Conservation (phyloP, 2,329 filamentous ascomycete species). For the Beauveria sp. region DNA sequence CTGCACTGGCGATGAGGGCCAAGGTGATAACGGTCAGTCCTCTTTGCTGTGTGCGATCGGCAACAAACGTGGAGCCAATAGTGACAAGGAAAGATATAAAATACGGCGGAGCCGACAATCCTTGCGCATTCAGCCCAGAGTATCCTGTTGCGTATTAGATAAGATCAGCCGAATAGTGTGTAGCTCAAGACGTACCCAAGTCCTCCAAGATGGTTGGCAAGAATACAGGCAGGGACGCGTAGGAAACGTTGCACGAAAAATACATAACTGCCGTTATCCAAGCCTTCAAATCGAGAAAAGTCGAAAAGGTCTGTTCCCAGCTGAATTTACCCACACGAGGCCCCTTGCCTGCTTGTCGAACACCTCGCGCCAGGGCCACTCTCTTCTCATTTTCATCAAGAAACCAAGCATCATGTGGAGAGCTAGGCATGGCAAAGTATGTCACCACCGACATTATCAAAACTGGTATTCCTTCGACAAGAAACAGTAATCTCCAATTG, state of each 20-base stretch:
- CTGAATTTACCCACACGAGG: constrained; percentile 13
- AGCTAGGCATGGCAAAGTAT: constrained; percentile 25
- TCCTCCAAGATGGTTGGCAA: constrained; percentile 32
- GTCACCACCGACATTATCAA: constrained; percentile 21
- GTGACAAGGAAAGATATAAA: constrained; percentile 29
- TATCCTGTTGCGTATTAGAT: constrained; percentile 18
- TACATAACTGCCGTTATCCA: constrained; percentile 23
- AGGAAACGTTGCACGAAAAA: constrained; percentile 31
- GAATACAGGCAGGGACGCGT: constrained; percentile 31
- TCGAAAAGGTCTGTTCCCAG: constrained; percentile 25
- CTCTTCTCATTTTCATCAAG: constrained; percentile 21
- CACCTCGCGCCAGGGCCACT: constrained; percentile 16
- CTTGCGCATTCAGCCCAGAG: constrained; percentile 30
- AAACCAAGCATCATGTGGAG: constrained; percentile 21
- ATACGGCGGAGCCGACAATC: constrained; percentile 33
- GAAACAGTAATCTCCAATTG: constrained; percentile 24
- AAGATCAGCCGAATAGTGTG: not conserved
- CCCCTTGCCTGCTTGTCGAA: constrained; percentile 16
- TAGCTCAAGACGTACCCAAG: constrained; percentile 20
- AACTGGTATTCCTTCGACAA: constrained; percentile 24
- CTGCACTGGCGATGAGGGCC: constrained; percentile 17
- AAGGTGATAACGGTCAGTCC: constrained; percentile 24
- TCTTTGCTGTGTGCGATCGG: constrained; percentile 28
- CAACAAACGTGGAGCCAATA: constrained; percentile 22
- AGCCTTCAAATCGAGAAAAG: constrained; percentile 25